These are phyloP conservation scores for Dispira parvispora DNA, from an alignment of 192 early-diverging fungal species.

Conservation along the genomic window DNA sequence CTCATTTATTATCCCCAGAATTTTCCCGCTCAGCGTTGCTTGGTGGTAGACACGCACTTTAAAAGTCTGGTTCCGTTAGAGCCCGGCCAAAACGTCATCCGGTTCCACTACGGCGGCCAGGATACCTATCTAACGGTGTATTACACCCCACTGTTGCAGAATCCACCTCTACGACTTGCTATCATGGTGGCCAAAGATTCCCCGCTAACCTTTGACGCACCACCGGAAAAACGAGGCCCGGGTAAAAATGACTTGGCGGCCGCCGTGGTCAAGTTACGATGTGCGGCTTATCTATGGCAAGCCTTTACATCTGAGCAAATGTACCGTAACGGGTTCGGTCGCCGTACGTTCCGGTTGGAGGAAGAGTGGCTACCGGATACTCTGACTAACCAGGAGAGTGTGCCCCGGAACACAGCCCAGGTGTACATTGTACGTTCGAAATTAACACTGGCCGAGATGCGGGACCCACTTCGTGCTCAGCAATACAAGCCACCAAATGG, in stretches of 20 bases:
- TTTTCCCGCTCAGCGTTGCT: slow-evolving; percentile 34
- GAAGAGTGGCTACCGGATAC: slow-evolving; percentile 36
- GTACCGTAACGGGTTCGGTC: slow-evolving; percentile 46
- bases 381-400: slow-evolving; percentile 25
- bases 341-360: slow-evolving; percentile 46
- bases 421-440: slow-evolving; percentile 33
- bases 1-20: neutral
- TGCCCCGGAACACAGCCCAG: slow-evolving; percentile 30
- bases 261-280: slow-evolving; percentile 37
- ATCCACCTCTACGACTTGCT: slow-evolving; percentile 36
- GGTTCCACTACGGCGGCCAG: slow-evolving; percentile 25
- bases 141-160: slow-evolving; percentile 31
- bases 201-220: slow-evolving; percentile 35
- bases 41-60: slow-evolving; percentile 34
- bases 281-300: slow-evolving; percentile 52
- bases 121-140: slow-evolving; percentile 23
- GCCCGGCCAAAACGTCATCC: slow-evolving; percentile 33
- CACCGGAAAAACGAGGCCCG: slow-evolving; percentile 27
- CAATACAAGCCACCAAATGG: slow-evolving; percentile 29
- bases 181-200: slow-evolving; percentile 42
- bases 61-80: slow-evolving; percentile 40
- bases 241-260: slow-evolving; percentile 27
- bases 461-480: slow-evolving; percentile 38
- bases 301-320: slow-evolving; percentile 54
- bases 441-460: slow-evolving; percentile 32